These are phyloP conservation scores for Didymella exigua DNA, from an alignment of 2,329 filamentous ascomycete species.

Conservation along the genomic window DNA sequence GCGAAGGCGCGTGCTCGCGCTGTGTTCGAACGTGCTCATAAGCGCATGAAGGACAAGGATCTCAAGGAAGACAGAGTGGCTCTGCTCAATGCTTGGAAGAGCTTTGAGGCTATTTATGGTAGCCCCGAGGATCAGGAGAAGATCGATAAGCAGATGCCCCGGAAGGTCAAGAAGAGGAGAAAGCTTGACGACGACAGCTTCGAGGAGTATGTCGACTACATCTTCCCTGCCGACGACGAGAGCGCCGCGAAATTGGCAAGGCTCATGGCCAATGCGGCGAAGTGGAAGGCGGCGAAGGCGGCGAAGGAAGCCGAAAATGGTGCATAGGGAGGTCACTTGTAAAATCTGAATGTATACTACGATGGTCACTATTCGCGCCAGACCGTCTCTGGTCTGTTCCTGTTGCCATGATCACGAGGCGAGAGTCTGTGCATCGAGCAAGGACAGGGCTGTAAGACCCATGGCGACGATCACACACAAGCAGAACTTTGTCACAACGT, in stretches of 20 bases:
- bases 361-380: no score
- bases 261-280: slow-evolving; percentile 81
- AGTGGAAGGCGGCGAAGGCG: slow-evolving; percentile 73
- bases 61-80: slow-evolving; percentile 93
- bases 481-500: no score
- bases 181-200: slow-evolving; percentile 90
- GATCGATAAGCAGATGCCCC: slow-evolving; percentile 92
- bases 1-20: slow-evolving; percentile 82
- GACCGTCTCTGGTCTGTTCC: no score
- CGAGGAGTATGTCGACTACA: slow-evolving; percentile 96
- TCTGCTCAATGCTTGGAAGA: slow-evolving; percentile 88
- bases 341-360: background rate
- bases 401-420: no score
- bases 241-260: slow-evolving; percentile 82
- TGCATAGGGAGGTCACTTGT: background rate
- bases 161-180: slow-evolving; percentile 88
- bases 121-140: slow-evolving; percentile 74
- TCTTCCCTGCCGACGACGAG: slow-evolving; percentile 95
- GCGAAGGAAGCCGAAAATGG: slow-evolving; percentile 19
- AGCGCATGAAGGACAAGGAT: slow-evolving; percentile 84
- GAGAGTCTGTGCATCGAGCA: no score
- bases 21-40: slow-evolving; percentile 85
- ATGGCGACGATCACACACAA: background rate
- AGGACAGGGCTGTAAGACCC: no score
- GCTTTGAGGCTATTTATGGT: slow-evolving; percentile 88